Base-by-base conservation (phyloP, 2,329 filamentous ascomycete species). In the Madurella fahalii region DNA sequence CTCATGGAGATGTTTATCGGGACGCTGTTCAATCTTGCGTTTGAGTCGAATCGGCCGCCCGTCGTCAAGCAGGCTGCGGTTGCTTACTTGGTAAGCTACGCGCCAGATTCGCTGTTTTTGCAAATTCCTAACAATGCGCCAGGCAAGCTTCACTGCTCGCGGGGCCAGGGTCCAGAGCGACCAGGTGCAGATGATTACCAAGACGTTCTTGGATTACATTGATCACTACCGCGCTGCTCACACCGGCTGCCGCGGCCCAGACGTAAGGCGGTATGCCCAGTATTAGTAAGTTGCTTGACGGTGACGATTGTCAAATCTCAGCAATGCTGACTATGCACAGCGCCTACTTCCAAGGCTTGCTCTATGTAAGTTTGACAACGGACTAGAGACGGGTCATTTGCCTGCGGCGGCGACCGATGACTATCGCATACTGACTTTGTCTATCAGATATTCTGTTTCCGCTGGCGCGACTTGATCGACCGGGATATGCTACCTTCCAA, bases 381-480 rank as follows among this genome's bases (percentile, higher is more conserved):
- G 16, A 34, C 2, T 9, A 18, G 12, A 12, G 12, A 5, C 2
- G 13, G 2, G 17, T 13, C 5, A 20, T 20, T 8, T 30, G n/a
- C 50, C 25, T 25, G 25, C 25, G 25, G 4, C 7, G 25, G 25
- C 25, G 25, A 25, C 25, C 25, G 7, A 25, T 7, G 25, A 25
- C 25, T 31, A 9, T 39, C 43, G 3, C 25, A 16, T 15, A 20
- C 49, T 50, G 9, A 57, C 37, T 11, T 2, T 11, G 18, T 1
- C 13, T 25, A 9, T 12, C 16, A 62, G 54, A 93, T 95, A 56
- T 96, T 95, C 67, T 99, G 94, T 76, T 99, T 99, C 77, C 86
- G 94, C 52, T 99, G 94, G 94, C 87, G 90, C 58, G 93, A 97
- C 66, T 78, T 99, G 45, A 87, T 90, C 53, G 76, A 82, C 17